Base-by-base conservation (phyloP, 305 asterid genomes). In the Rubia balearica region DNA sequence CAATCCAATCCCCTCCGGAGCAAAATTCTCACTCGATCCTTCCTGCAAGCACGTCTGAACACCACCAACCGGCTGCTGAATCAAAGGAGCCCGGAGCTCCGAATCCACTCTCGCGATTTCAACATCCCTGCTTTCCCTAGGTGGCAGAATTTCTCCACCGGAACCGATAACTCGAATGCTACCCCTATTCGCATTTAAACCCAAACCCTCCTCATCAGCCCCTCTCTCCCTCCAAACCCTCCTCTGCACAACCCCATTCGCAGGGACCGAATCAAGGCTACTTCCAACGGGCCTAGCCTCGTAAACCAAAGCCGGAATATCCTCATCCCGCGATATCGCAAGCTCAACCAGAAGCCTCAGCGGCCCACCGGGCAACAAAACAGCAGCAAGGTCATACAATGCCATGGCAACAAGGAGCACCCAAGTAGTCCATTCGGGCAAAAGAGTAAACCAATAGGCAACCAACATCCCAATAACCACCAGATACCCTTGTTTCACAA, bases 391-490 rank as follows among this genome's bases (percentile, higher is more conserved):
- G 81, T 94, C 98, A 81, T 94, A 94, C 86, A 94, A 79, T 6
- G 98, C 81, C 98, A 94, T 88, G 42, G 99, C 97, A 78, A 94
- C 89, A 76, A 94, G 84, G 73, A 94, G 96, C 83, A 80, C 84
- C 99, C 98, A 94, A 53, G 99, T 94, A 0, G 99, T 94, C 99
- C 99, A 94, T 73, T 91, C 97, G 7, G 99, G 99, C 75, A 94
- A 85, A 43, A 88, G 81, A 17, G 98, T 91, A 80, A 94, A 94
- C 98, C 98, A 91, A 86, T 93, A 93, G 59, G 98, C 96, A 79
- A 88, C 95, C 88, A 94, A 45, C 79, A 91, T 81, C 68, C 98
- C 98, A 83, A 94, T 87, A 68, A 91, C 86, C 41, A 94, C 98
- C 74, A 91, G 81, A 61, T 94, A 94, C 65, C 86, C 80, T 80